phyloP scores from a whole-genome alignment of 2,329 filamentous ascomycete genomes.

The Samsoniella hepiali region DNA sequence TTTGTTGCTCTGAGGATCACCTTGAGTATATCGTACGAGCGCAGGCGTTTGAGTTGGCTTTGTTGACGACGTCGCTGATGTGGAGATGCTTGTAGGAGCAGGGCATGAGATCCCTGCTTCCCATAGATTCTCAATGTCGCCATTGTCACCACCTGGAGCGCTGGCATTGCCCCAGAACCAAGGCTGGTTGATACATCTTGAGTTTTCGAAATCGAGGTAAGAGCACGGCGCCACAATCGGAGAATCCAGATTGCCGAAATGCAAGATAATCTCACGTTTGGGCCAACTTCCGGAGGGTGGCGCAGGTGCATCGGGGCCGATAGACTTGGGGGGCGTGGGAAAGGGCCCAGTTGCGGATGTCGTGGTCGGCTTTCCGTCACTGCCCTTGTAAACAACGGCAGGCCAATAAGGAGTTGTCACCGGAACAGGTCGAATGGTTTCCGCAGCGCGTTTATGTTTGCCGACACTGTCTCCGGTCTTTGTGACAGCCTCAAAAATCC shows the following conservation, averaged over 20 bases:
- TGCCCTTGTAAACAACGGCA: constrained; percentile 22
- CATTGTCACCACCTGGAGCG: constrained; percentile 1
- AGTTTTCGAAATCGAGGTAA: constrained; percentile 8
- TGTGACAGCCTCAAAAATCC: constrained; percentile 27
- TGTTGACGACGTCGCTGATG: background rate
- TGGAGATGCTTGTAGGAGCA: constrained; percentile 1
- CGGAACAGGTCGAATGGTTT: constrained; percentile 19
- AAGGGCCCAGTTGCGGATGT: constrained; percentile 21
- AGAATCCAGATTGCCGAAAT: background rate
- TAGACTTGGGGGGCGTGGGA: constrained; percentile 22
- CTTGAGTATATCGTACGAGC: constrained; percentile 15
- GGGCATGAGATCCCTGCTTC: constrained; percentile 1
- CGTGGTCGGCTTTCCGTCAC: constrained; percentile 20
- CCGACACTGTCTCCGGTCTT: constrained; percentile 17
- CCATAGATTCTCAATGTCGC: constrained; percentile 2
- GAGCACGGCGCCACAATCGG: constrained; percentile 15
- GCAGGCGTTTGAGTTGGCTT: constrained; percentile 3
- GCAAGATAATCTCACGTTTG: constrained; percentile 1
- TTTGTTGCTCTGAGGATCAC: constrained; percentile 19
- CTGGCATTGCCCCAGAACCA: constrained; percentile 2
- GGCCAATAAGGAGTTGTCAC: constrained; percentile 27
- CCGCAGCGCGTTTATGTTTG: constrained; percentile 13
- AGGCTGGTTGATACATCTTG: constrained; percentile 8
- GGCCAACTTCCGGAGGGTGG: constrained; percentile 22
- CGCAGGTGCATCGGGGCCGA: constrained; percentile 21